Base-by-base conservation (phyloP, 78 protist species). In the Tieghemostelium lacteum region DNA sequence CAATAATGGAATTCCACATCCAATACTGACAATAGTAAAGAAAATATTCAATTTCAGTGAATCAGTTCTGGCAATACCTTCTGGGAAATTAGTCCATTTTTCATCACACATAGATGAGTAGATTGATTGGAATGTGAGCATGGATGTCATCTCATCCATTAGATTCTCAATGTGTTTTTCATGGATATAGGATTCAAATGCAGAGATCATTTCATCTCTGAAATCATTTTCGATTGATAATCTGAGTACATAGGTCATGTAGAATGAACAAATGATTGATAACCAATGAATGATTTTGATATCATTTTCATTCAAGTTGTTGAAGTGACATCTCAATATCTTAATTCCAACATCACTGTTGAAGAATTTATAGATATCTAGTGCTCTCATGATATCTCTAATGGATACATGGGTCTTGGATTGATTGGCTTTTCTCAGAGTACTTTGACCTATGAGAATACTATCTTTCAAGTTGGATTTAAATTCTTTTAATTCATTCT, bases 51-150 rank as follows among this genome's bases (percentile, higher is more conserved):
- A 29, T 24, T 36, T 65, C 3, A 80, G n/a, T 12, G 75, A 36
- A 1, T 80, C 75, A 14, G 88, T 80, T 24, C 63, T 20, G 16
- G 88, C 88, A 60, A 80, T 70, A 42, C 88, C 88, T 1, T 16
- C 49, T 37, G 92, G 92, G 4, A 85, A 36, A 3, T 4, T 20
- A 24, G 83, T 58, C 3, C 39, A 16, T 31, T 39, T 29, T 3
- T 39, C 52, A 19, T 26, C 2, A 28, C 86, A 75, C 12, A 75
- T 58, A 1, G 24, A 12, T 16, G 12, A n/a, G 37, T 65, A 39
- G 29, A 85, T 49, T 37, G 45, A 78, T 71, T 69, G 36, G 26
- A 57, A 57, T 20, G 72, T 20, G 6, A 62, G 6, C 10, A 34
- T 62, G 6, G 10, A 14, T 10, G 67, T 62, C 10, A 62, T 62